Base-by-base conservation (phyloP, 164 flowering plant genomes). In the Cinnamomum chago region DNA sequence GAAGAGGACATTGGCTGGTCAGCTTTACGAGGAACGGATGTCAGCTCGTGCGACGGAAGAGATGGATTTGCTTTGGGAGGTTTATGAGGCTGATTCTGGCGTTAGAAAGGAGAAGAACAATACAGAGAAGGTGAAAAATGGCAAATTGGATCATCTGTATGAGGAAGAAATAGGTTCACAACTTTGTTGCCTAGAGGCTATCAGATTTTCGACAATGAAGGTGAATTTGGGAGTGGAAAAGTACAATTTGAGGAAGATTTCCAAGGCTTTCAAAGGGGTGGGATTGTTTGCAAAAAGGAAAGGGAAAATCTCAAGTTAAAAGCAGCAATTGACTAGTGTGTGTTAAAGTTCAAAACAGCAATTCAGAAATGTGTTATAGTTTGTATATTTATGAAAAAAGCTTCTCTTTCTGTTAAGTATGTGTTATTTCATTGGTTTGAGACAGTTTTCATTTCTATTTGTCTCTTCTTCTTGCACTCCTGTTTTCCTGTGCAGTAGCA, bases 41-140 rank as follows among this genome's bases (percentile, higher is more conserved):
- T 47, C 50, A 62, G 83, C 40, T 13, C 84, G 73, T 3, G 91
- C 81, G 9, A 78, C 81, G 1, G 94, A 90, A 81, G 95, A 91
- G 11, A 95, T 95, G 97, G 98, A 95, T 73, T 71, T 81, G 76
- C 85, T 95, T 9, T 95, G 99, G 99, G 99, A 95, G 85, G 79
- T 86, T 23, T 82, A 90, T 60, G 99, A 92, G 81, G 71, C 79
- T 0, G 87, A 87, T 7, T 70, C 85, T 0, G 71, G 62, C 2
- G 81, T 79, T 69, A 33, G 1, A 22, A 74, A 73, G 73, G 51
- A 20, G 23, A 76, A 72, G 40, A 70, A 72, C 64, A 74, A 66
- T 68, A 40, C 76, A 70, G 66, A 71, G 78, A 75, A 72, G 70
- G 72, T 70, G 50, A 82, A 73, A 22, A 3, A 76, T 30, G 76